These are phyloP conservation scores for Clonostachys sp. DNA, from an alignment of 2,329 filamentous ascomycete genomes.

Conservation along the genomic window DNA sequence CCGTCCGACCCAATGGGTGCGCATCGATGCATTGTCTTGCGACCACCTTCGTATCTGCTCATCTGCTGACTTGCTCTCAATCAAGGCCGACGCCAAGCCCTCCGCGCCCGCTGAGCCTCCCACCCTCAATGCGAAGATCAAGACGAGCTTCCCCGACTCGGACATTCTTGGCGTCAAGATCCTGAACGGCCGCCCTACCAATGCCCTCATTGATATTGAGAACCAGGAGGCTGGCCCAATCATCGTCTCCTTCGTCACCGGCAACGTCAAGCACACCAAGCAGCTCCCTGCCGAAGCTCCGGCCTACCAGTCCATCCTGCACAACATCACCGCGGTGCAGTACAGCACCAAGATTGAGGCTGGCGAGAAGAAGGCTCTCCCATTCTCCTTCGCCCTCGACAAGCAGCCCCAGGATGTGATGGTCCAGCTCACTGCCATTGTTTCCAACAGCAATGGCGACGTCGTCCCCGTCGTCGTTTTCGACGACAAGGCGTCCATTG, in stretches of 20 bases:
- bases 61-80: not conserved
- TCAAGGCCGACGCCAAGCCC: conserved; percentile 7
- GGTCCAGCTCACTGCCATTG: conserved; percentile 70
- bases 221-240: conserved; percentile 80
- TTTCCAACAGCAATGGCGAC: conserved; percentile 61
- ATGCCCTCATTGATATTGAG: conserved; percentile 74
- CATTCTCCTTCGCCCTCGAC: conserved; percentile 83
- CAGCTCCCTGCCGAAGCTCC: conserved; percentile 39
- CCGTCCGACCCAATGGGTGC: not conserved
- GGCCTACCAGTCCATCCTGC: conserved; percentile 55
- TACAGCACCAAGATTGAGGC: conserved; percentile 72
- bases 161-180: conserved; percentile 95
- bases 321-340: conserved; percentile 76
- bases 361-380: conserved; percentile 70
- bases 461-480: conserved; percentile 76
- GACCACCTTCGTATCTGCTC: not conserved
- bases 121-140: conserved; percentile 57
- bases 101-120: conserved; percentile 12
- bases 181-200: conserved; percentile 84
- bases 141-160: conserved; percentile 60
- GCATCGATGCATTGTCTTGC: not conserved
- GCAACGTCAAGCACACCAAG: conserved; percentile 60
- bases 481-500: conserved; percentile 78
- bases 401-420: conserved; percentile 88
- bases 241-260: conserved; percentile 70